Evolutionary conservation across 2,329 filamentous ascomycete species (phyloP).

Genomic region (Colletotrichum aenigma): DNA sequence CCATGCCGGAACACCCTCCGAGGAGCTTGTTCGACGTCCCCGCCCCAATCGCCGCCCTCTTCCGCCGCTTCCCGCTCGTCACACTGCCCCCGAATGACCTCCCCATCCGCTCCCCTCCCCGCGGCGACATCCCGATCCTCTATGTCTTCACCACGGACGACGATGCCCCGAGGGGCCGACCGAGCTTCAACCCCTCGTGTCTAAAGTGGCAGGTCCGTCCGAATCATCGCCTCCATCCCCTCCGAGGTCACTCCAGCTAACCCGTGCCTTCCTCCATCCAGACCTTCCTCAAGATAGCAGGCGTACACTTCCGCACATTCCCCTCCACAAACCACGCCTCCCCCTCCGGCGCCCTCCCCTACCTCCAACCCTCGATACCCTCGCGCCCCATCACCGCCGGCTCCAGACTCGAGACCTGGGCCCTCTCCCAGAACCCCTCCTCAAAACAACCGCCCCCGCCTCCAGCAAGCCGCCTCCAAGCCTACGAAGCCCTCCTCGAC

Average conservation of each 20-base stretch:
- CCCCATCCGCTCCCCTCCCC: constrained; percentile 62
- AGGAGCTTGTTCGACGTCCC: constrained; percentile 65
- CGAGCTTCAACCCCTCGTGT: constrained; percentile 91
- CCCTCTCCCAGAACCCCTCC: constrained; percentile 46
- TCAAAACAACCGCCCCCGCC: constrained; percentile 10
- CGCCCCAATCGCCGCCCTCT: constrained; percentile 77
- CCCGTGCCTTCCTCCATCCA: constrained; percentile 36
- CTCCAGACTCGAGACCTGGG: constrained; percentile 71
- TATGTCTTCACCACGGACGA: constrained; percentile 76
- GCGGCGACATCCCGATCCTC: constrained; percentile 56
- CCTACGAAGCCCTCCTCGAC: constrained; percentile 80
- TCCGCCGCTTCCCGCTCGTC: constrained; percentile 81
- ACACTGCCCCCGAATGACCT: constrained; percentile 78
- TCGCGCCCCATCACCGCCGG: constrained; percentile 59
- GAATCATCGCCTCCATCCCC: not conserved
- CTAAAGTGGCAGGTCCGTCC: constrained; percentile 89
- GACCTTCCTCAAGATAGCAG: constrained; percentile 82
- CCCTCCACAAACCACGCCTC: constrained; percentile 93
- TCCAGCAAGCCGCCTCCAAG: constrained; percentile 63
- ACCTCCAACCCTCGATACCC: constrained; percentile 67
- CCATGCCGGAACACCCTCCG: constrained; percentile 23
- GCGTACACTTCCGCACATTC: constrained; percentile 68
- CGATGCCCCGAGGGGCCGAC: constrained; percentile 64
- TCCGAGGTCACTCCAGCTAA: not conserved
- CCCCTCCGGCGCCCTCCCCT: constrained; percentile 85